phyloP scores from a whole-genome alignment of 1,139 yeast species.

The Blastobotrys capitulatus region DNA sequence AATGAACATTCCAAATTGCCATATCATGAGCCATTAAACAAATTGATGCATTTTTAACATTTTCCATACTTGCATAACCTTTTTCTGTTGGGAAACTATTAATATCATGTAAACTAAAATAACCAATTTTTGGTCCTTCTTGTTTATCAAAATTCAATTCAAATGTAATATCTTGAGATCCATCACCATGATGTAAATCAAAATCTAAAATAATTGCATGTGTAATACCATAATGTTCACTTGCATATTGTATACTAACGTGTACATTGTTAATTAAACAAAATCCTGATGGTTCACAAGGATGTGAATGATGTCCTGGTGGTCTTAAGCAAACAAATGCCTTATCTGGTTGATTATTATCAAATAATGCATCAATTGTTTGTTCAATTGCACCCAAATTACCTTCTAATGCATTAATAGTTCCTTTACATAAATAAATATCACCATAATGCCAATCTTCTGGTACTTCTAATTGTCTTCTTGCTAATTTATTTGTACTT shows the following conservation, averaged over 20 bases:
- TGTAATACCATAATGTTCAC: conserved; percentile 55
- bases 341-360: conserved; percentile 39
- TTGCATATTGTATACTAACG: conserved; percentile 76
- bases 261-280: conserved; percentile 80
- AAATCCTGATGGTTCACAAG: conserved; percentile 81
- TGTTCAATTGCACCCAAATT: conserved; percentile 74
- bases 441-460: conserved; percentile 82
- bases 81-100: conserved; percentile 82
- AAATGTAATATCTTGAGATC: conserved; percentile 86
- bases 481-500: conserved; percentile 51
- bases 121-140: conserved; percentile 46
- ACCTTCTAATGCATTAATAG: conserved; percentile 71
- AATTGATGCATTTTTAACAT: conserved; percentile 71
- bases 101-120: conserved; percentile 79
- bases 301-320: conserved; percentile 90
- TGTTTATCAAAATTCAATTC: conserved; percentile 41
- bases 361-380: conserved; percentile 56
- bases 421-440: conserved; percentile 63
- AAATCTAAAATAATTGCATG: conserved; percentile 82
- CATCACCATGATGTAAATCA: conserved; percentile 91
- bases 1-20: conserved; percentile 81
- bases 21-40: conserved; percentile 75
- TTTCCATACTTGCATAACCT: conserved; percentile 69
- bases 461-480: conserved; percentile 66
- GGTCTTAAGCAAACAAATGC: conserved; percentile 73